phyloP scores from a whole-genome alignment of 2,329 filamentous ascomycete species.

The Cordyceps fumosorosea region DNA sequence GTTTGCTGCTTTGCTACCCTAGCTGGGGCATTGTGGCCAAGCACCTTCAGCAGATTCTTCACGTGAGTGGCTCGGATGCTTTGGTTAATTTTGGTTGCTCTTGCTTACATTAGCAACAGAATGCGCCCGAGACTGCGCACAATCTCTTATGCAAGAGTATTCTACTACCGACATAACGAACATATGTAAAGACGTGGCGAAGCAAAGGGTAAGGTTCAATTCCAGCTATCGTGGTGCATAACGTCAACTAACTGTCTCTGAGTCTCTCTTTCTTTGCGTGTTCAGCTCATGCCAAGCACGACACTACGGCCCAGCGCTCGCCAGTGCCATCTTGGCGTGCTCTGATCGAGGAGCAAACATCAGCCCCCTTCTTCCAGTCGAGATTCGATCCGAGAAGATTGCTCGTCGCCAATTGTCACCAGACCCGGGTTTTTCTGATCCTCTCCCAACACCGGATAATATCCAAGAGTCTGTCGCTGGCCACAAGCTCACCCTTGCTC shows the following conservation, averaged over 20 bases:
- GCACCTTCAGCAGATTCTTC: slow-evolving; percentile 3
- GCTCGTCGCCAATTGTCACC: slow-evolving; percentile 12
- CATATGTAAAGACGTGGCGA: slow-evolving; percentile 18
- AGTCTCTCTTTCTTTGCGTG: slow-evolving; percentile 29
- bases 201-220: slow-evolving; percentile 19
- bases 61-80: not conserved
- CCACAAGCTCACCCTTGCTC: slow-evolving; percentile 19
- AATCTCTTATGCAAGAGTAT: slow-evolving; percentile 16
- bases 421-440: slow-evolving; percentile 3
- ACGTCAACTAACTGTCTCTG: not conserved
- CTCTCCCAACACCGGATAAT: slow-evolving; percentile 8
- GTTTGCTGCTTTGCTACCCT: slow-evolving; percentile 6
- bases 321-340: slow-evolving; percentile 22
- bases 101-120: slow-evolving; percentile 6
- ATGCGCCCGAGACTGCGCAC: slow-evolving; percentile 18
- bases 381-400: slow-evolving; percentile 18
- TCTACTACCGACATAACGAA: slow-evolving; percentile 14
- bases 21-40: slow-evolving; percentile 10
- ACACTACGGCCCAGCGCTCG: slow-evolving; percentile 26
- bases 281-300: slow-evolving; percentile 21
- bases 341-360: slow-evolving; percentile 22
- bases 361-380: slow-evolving; percentile 24
- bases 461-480: slow-evolving; percentile 16
- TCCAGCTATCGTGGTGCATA: not conserved
- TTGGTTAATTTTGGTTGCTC: no score